These are phyloP conservation scores for Nitzschia sp. DNA, from an alignment of 108 stramenopile genomes.

Conservation along the genomic window DNA sequence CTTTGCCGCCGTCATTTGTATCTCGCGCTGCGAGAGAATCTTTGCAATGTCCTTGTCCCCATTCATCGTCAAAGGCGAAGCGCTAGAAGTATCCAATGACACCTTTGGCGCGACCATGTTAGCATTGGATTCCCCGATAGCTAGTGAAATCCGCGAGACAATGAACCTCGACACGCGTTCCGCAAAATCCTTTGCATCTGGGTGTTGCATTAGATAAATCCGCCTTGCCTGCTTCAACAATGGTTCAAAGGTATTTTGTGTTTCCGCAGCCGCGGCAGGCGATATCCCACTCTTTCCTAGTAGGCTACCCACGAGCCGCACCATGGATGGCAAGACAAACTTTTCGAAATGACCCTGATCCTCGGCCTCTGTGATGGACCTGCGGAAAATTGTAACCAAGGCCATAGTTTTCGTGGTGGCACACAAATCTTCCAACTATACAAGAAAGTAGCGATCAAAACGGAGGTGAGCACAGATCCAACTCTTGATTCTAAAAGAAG, in stretches of 20 bases:
- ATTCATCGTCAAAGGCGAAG: neutral
- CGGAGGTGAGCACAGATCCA: neutral
- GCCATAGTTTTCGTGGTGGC: slow-evolving; percentile 27
- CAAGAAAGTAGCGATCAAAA: neutral
- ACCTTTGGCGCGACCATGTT: neutral
- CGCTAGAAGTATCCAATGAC: neutral
- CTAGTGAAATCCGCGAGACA: slow-evolving; percentile 24
- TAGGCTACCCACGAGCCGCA: slow-evolving; percentile 14
- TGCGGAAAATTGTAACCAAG: slow-evolving; percentile 24
- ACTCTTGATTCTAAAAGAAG: no score
- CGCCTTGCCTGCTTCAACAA: slow-evolving; percentile 26
- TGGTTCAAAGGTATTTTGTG: slow-evolving; percentile 2
- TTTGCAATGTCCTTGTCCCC: slow-evolving; percentile 3
- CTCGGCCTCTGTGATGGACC: slow-evolving; percentile 27
- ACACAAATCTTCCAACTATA: slow-evolving; percentile 39
- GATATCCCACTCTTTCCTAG: slow-evolving; percentile 24
- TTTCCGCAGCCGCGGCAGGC: neutral
- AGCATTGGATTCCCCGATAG: slow-evolving; percentile 3
- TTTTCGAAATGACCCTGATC: slow-evolving; percentile 27
- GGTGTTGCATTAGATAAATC: neutral
- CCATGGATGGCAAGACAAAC: slow-evolving; percentile 20
- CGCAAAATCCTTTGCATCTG: slow-evolving; percentile 19
- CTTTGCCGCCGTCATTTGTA: slow-evolving; percentile 19
- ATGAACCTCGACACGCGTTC: slow-evolving; percentile 30
- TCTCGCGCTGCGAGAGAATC: slow-evolving; percentile 15